Conservation (phyloP, 352 stramenopile species). For the Globisporangium paroecandrum region DNA sequence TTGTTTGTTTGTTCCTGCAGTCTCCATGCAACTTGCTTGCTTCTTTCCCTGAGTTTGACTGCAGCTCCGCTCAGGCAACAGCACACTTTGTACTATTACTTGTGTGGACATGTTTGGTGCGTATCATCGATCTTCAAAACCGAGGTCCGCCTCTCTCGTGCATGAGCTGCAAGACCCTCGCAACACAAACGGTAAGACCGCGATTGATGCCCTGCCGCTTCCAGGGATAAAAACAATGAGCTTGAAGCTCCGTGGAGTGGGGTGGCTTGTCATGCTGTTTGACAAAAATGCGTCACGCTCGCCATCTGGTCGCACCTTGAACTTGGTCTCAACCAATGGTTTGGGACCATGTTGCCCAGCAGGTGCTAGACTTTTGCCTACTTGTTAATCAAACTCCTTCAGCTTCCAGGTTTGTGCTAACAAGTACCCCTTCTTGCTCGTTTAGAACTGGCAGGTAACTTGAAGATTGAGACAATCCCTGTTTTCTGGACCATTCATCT, state of each 20-base stretch:
- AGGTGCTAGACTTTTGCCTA: no score
- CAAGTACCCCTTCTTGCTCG: neutral
- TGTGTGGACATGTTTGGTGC: no score
- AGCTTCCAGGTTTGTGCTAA: neutral
- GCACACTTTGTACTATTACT: no score
- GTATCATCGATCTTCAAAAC: no score
- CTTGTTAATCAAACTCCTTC: neutral
- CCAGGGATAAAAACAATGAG: neutral
- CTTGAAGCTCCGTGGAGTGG: neutral
- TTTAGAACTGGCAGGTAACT: neutral
- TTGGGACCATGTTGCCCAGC: no score
- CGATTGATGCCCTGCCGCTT: neutral
- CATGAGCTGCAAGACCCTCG: neutral
- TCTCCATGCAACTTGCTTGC: no score
- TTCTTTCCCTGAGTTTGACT: no score
- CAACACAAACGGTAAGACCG: neutral
- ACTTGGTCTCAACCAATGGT: neutral
- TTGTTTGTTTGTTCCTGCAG: no score
- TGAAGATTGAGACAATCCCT: neutral
- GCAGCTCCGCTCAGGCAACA: no score
- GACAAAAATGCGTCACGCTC: neutral
- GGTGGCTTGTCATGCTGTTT: neutral
- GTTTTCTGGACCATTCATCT: neutral
- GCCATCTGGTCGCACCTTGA: neutral
- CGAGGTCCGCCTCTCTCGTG: no score